Conservation (phyloP, 2,329 filamentous ascomycete genomes). For the Capronia americana region DNA sequence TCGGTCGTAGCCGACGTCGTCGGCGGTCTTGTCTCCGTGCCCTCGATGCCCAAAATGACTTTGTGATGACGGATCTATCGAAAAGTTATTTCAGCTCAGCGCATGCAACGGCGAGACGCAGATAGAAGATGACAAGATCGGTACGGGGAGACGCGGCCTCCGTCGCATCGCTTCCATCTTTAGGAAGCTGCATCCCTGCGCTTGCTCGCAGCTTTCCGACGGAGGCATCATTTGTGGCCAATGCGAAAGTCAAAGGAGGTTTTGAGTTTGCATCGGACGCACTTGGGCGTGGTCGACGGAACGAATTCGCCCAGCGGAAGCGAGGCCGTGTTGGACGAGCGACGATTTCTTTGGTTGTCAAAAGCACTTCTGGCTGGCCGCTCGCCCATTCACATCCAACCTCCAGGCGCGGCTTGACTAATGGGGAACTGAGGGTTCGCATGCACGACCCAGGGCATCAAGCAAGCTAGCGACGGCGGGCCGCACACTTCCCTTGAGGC, state of each 20-base stretch:
- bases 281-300: slow-evolving; percentile 1
- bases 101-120: not conserved
- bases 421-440: not conserved
- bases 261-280: slow-evolving; percentile 1
- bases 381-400: not conserved
- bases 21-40: not conserved
- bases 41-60: not conserved
- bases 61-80: not conserved
- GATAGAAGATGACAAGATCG: not conserved
- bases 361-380: not conserved
- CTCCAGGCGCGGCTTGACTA: slow-evolving; percentile 1
- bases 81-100: not conserved
- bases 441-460: slow-evolving; percentile 4
- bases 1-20: not conserved
- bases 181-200: slow-evolving; percentile 9
- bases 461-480: slow-evolving; percentile 3
- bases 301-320: slow-evolving; percentile 2
- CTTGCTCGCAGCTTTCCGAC: not conserved
- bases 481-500: not conserved
- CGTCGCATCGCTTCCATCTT: slow-evolving; percentile 12
- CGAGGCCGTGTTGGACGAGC: not conserved
- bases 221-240: not conserved
- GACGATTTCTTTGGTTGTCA: slow-evolving; percentile 1
- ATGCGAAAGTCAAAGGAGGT: slow-evolving; percentile 2
- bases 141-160: not conserved